phyloP scores from a whole-genome alignment of 2,329 filamentous ascomycete species.

The Calycina herbarum region DNA sequence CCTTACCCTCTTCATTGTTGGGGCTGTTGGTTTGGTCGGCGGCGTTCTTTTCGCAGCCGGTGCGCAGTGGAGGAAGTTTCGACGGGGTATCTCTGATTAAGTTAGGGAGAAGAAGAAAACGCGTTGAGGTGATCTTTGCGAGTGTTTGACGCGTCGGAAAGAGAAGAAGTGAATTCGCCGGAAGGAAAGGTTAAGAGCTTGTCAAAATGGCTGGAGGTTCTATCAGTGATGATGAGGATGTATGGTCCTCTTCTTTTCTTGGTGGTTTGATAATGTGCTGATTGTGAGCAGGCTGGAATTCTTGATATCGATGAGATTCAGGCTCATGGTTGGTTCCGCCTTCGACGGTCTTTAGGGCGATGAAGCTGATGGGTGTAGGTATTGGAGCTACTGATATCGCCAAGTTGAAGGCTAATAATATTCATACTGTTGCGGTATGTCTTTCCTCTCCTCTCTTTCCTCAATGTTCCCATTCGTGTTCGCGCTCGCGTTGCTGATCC shows the following conservation, averaged over 20 bases:
- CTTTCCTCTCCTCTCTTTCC: background rate
- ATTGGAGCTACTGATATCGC: conserved; percentile 65
- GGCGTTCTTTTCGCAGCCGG: background rate
- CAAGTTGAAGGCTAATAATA: conserved; percentile 63
- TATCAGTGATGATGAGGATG: conserved; percentile 24
- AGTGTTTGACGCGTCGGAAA: background rate
- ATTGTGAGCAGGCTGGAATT: conserved; percentile 42
- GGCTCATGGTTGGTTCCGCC: conserved; percentile 49
- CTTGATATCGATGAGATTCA: conserved; percentile 67
- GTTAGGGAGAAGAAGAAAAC: background rate
- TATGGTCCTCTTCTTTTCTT: conserved; percentile 6
- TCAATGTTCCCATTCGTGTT: background rate
- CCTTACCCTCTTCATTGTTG: background rate
- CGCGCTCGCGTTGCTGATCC: conserved; percentile 8
- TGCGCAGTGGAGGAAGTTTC: background rate
- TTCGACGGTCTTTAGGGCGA: background rate
- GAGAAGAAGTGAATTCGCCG: background rate
- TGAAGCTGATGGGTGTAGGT: conserved; percentile 41
- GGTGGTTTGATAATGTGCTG: background rate
- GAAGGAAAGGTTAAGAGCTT: background rate
- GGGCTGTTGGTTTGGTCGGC: background rate
- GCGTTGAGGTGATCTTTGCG: conserved; percentile 5
- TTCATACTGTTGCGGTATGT: conserved; percentile 61
- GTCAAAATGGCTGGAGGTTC: conserved; percentile 22
- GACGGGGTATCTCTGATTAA: background rate